Evolutionary conservation across 345 rosid genomes (phyloP), one percentile per base, ranked within the genome.

Genomic region (Noccaea caerulescens): DNA sequence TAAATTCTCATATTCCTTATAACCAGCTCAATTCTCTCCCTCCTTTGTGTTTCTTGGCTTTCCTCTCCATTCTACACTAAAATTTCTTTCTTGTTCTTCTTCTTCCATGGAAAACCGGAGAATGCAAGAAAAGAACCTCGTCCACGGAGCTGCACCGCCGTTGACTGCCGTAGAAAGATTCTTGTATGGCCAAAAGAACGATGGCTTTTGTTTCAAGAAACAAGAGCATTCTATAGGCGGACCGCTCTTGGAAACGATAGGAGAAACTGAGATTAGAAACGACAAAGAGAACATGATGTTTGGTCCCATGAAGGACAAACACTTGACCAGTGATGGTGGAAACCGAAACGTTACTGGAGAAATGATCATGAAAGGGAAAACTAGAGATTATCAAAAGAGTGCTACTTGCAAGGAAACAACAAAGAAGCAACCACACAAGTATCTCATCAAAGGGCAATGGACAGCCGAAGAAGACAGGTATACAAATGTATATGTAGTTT

Each of bases 391-490:
- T 61, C 38, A 7, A 64, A 43, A 62, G 82, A 80, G 77, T 84
- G 20, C 4, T 32, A 43, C 8, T 57, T 45, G 39, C 65, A 58
- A 69, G 39, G 70, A 37, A 23, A 52, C 38, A 44, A 50, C 62
- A n/a, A 84, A 80, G 72, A 92, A 83, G 72, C 71, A 46, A 8
- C 11, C 81, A 60, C 53, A 80, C 46, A 54, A 71, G 38, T 61
- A 72, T 56, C 72, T 90, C 83, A 71, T 60, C 82, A 90, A 93
- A 77, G 98, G 98, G 13, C 97, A 90, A 73, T 93, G 98, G 97
- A 88, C 90, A 1, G 85, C 84, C n/a, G 96, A 88, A 68, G 98
- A 90, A 83, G 98, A 90, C 77, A 88, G 89, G 97, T 93, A 68
- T 10, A 18, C 47, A 42, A 6, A 50, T 33, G 14, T 52, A 42